A percentile compares a stretch with the other conserved stretches of the same genome.
phyloP scores from a whole-genome alignment of 1,139 yeast species.

The Saccharomyces hybrid region DNA sequence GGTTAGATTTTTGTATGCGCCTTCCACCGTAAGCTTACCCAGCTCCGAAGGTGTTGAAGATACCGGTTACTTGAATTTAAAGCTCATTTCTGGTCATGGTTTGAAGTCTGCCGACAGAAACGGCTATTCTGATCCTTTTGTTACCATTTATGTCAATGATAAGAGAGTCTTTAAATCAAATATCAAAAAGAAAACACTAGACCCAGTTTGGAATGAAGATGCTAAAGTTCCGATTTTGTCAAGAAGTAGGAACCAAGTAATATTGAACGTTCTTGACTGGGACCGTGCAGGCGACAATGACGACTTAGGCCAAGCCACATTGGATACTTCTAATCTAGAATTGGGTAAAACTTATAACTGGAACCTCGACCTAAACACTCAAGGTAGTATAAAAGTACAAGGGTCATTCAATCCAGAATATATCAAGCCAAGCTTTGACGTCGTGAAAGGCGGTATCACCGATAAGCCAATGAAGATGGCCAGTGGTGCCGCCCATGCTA shows the following conservation, averaged over 20 bases:
- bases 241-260: slow-evolving; percentile 45
- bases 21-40: slow-evolving; percentile 47
- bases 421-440: slow-evolving; percentile 49
- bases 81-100: slow-evolving; percentile 46
- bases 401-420: slow-evolving; percentile 60
- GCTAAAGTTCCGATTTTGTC: slow-evolving; percentile 54
- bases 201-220: slow-evolving; percentile 63
- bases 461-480: slow-evolving; percentile 45
- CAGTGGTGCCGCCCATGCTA: slow-evolving; percentile 35
- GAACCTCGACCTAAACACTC: slow-evolving; percentile 46
- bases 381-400: slow-evolving; percentile 48
- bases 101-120: slow-evolving; percentile 55
- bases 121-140: slow-evolving; percentile 71
- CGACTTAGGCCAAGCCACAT: slow-evolving; percentile 43
- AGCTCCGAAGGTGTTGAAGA: slow-evolving; percentile 56
- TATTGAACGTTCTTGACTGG: slow-evolving; percentile 60
- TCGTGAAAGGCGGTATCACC: slow-evolving; percentile 37
- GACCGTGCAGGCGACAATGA: slow-evolving; percentile 65
- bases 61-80: slow-evolving; percentile 54
- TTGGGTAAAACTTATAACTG: slow-evolving; percentile 42
- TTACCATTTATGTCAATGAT: slow-evolving; percentile 46
- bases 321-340: slow-evolving; percentile 45
- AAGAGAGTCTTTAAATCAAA: slow-evolving; percentile 49
- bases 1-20: slow-evolving; percentile 53
- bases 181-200: slow-evolving; percentile 54